Evolutionary conservation across 108 stramenopile genomes (phyloP).

Genomic region (Cyclostephanos tholiformis): DNA sequence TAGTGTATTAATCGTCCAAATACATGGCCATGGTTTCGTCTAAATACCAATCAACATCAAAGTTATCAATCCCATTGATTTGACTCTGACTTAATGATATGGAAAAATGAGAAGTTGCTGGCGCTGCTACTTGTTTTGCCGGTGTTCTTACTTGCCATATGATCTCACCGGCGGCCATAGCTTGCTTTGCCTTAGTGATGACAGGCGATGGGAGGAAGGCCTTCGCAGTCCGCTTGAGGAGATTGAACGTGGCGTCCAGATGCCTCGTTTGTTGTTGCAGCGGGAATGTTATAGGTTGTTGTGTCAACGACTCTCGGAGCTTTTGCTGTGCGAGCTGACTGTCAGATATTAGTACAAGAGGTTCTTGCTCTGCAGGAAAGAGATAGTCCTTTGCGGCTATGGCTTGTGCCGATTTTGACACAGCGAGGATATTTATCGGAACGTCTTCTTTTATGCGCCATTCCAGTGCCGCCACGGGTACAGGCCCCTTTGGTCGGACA

Average conservation of each 20-base stretch:
- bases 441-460: constrained; percentile 96
- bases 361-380: neutral
- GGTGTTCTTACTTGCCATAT: neutral
- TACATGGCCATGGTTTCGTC: constrained; percentile 85
- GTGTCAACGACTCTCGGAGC: neutral
- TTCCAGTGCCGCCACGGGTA: constrained; percentile 93
- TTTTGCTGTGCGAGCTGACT: neutral
- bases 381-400: neutral
- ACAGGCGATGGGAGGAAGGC: constrained; percentile 16
- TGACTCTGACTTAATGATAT: constrained; percentile 7
- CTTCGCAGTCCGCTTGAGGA: constrained; percentile 31
- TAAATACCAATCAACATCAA: constrained; percentile 59
- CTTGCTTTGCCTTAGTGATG: constrained; percentile 16
- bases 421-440: constrained; percentile 86
- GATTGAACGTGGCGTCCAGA: neutral
- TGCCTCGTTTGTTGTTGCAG: constrained; percentile 17
- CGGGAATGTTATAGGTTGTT: neutral
- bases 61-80: constrained; percentile 2
- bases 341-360: neutral
- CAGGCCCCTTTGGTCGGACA: constrained; percentile 89
- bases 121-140: neutral
- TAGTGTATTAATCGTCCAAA: constrained; percentile 30
- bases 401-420: constrained; percentile 70
- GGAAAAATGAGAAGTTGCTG: neutral
- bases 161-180: neutral